Percentiles rank a stretch among this genome's conserved stretches.
These are phyloP conservation scores for Talaromyces sp. DNA, from an alignment of 2,329 filamentous ascomycete species.

Conservation along the genomic window DNA sequence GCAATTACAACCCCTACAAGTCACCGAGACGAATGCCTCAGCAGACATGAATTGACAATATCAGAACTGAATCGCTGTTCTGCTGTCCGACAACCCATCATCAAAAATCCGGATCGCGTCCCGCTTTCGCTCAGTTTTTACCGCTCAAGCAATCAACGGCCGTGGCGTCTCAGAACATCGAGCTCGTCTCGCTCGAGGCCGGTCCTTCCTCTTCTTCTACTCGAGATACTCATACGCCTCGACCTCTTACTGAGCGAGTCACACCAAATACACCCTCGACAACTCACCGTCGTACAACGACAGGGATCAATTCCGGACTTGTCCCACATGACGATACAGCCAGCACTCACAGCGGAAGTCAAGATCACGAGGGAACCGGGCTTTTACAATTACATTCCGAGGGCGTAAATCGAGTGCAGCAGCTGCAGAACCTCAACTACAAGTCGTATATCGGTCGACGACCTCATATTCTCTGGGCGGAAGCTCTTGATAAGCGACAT, in stretches of 20 bases:
- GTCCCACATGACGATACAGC: constrained; percentile 18
- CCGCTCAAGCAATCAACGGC: constrained; percentile 11
- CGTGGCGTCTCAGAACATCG: constrained; percentile 29
- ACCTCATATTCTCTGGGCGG: constrained; percentile 34
- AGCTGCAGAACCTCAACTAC: background rate
- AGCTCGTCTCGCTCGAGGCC: constrained; percentile 33
- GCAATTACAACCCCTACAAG: background rate
- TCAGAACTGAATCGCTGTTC: background rate
- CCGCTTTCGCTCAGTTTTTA: background rate
- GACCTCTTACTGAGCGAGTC: background rate
- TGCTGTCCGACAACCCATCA: background rate
- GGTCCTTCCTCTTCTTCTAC: background rate
- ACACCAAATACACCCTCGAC: background rate
- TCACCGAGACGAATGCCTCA: background rate
- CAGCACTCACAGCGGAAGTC: constrained; percentile 2
- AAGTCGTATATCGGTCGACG: background rate
- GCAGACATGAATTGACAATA: background rate
- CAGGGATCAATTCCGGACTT: background rate
- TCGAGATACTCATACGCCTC: background rate
- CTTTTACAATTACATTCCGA: constrained; percentile 1
- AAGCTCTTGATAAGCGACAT: constrained; percentile 30
- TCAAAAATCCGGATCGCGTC: background rate
- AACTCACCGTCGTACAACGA: constrained; percentile 7
- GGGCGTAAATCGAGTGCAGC: background rate
- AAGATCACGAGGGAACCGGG: constrained; percentile 16